phyloP scores from a whole-genome alignment of 257 asterid species.

The Solanum chilense region DNA sequence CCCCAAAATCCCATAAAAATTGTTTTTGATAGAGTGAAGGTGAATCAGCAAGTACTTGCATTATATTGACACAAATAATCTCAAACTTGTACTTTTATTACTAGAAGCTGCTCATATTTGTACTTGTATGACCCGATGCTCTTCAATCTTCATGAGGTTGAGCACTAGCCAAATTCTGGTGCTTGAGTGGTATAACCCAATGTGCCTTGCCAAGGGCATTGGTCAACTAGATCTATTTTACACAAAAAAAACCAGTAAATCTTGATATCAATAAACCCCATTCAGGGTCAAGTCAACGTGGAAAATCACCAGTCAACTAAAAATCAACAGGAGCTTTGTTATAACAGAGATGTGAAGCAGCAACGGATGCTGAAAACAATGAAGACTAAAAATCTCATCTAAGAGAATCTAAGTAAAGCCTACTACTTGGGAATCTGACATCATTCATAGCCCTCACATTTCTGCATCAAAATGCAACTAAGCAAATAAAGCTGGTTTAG shows the following conservation, averaged over 20 bases:
- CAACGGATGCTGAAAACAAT: background rate
- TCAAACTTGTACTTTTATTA: background rate
- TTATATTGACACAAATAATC: background rate
- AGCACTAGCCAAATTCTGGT: background rate
- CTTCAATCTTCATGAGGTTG: background rate
- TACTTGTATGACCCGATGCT: background rate
- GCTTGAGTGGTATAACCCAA: background rate
- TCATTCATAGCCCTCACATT: background rate
- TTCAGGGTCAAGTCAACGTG: background rate
- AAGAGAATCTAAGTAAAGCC: background rate
- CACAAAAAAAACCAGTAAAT: background rate
- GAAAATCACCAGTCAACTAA: background rate
- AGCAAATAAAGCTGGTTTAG: background rate
- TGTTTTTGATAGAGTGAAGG: background rate
- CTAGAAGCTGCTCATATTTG: background rate
- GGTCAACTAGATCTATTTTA: background rate
- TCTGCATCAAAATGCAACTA: background rate
- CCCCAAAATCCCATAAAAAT: background rate
- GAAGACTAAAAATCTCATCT: background rate
- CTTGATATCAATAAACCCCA: background rate
- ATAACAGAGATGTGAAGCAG: background rate
- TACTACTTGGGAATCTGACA: background rate
- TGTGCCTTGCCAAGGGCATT: background rate
- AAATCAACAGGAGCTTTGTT: background rate
- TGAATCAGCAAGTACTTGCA: background rate